Evolutionary conservation across 306 rosid species (phyloP).

Genomic region (Fagus sylvatica): DNA sequence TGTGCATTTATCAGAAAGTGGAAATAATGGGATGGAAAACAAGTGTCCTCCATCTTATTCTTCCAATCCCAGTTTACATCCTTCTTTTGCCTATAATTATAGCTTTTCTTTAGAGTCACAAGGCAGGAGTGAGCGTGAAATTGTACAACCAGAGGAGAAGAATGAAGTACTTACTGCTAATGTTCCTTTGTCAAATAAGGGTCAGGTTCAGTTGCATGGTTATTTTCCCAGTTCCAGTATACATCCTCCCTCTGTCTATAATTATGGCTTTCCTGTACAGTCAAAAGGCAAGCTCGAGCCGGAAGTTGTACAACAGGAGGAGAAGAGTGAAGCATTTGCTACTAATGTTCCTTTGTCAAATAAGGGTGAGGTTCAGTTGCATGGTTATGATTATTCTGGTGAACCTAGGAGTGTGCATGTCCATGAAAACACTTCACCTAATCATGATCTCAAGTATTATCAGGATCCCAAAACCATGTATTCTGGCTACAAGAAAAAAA

Average conservation of each 20-base stretch:
- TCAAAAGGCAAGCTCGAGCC: too few relatives aligned
- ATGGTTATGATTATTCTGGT: background rate
- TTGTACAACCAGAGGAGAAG: constrained; percentile 24
- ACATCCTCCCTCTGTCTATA: background rate
- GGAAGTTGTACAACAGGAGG: too few relatives aligned
- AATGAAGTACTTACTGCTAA: constrained; percentile 12
- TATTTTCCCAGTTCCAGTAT: constrained; percentile 8
- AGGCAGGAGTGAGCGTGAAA: constrained; percentile 31
- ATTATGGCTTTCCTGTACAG: too few relatives aligned
- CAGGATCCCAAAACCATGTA: constrained; percentile 20
- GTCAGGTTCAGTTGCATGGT: background rate
- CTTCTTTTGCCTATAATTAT: constrained; percentile 25
- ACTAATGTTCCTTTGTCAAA: too few relatives aligned
- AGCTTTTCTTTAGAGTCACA: constrained; percentile 24
- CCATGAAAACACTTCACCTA: constrained; percentile 15
- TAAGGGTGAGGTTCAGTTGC: too few relatives aligned
- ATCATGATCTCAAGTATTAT: constrained; percentile 31
- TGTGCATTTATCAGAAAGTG: constrained; percentile 27
- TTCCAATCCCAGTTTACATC: constrained; percentile 14
- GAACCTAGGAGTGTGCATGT: background rate
- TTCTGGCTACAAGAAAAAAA: constrained; percentile 26
- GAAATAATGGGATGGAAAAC: constrained; percentile 20
- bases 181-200: constrained; percentile 23
- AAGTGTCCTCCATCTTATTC: constrained; percentile 25
- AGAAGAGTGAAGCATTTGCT: too few relatives aligned